These are phyloP conservation scores for Tulasnella sp. DNA, from an alignment of 768 basidiomycete genomes.

Conservation along the genomic window DNA sequence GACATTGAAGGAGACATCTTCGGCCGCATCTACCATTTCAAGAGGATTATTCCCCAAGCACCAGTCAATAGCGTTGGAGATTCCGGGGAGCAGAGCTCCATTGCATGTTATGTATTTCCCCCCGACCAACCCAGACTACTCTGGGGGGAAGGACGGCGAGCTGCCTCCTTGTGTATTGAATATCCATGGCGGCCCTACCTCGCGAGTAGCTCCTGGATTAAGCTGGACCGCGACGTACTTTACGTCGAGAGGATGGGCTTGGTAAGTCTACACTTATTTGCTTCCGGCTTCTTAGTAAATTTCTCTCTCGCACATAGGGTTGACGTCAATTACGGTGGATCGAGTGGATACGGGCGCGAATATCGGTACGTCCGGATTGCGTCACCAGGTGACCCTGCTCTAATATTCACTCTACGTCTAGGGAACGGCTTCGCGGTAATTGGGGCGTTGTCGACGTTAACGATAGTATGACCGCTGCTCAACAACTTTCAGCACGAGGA, in stretches of 20 bases:
- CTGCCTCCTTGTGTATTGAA: slow-evolving; percentile 68
- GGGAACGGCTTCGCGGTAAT: slow-evolving; percentile 58
- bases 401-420: slow-evolving; percentile 23
- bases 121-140: slow-evolving; percentile 66
- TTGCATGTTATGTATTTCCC: slow-evolving; percentile 69
- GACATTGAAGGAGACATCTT: slow-evolving; percentile 32
- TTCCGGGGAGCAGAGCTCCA: slow-evolving; percentile 42
- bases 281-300: neutral
- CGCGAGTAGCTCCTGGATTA: slow-evolving; percentile 52
- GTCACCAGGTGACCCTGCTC: no score
- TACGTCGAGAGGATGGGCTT: slow-evolving; percentile 73
- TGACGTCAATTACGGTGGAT: slow-evolving; percentile 79
- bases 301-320: slow-evolving; percentile 49
- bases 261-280: slow-evolving; percentile 48
- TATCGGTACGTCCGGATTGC: slow-evolving; percentile 52
- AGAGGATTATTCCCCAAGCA: slow-evolving; percentile 23
- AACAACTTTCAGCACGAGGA: slow-evolving; percentile 52
- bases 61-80: slow-evolving; percentile 19
- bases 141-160: slow-evolving; percentile 55
- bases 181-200: slow-evolving; percentile 76
- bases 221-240: slow-evolving; percentile 64
- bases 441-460: slow-evolving; percentile 79
- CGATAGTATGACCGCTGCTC: slow-evolving; percentile 65
- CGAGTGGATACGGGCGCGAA: slow-evolving; percentile 69
- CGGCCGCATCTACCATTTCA: slow-evolving; percentile 18